phyloP scores from a whole-genome alignment of 306 rosid genomes.

The Mimosa bimucronata region DNA sequence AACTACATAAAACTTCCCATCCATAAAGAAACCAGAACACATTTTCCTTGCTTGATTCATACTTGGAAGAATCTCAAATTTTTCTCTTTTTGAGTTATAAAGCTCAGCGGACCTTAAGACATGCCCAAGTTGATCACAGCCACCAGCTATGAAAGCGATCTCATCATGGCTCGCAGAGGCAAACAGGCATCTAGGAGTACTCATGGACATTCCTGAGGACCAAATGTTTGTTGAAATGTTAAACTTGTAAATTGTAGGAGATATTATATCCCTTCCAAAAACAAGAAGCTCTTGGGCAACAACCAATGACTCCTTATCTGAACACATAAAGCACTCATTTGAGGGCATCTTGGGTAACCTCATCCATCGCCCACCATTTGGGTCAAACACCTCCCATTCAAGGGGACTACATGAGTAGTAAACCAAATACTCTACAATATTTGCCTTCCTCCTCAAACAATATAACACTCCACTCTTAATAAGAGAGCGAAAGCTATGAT shows the following conservation, averaged over 20 bases:
- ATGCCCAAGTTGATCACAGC: conserved; percentile 67
- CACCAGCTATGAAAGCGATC: conserved; percentile 80
- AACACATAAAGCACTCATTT: conserved; percentile 71
- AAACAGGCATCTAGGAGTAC: conserved; percentile 71
- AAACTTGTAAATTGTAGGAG: conserved; percentile 66
- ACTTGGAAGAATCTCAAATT: conserved; percentile 64
- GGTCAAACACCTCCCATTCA: conserved; percentile 86
- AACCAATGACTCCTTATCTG: conserved; percentile 77
- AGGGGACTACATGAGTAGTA: conserved; percentile 74
- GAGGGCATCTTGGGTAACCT: conserved; percentile 64
- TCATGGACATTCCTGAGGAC: conserved; percentile 69
- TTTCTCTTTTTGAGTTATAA: conserved; percentile 66
- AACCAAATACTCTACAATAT: conserved; percentile 73
- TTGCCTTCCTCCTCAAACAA: conserved; percentile 58
- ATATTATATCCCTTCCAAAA: conserved; percentile 67
- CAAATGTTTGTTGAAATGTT: conserved; percentile 67
- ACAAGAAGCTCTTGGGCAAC: conserved; percentile 88
- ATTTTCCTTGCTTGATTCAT: conserved; percentile 75
- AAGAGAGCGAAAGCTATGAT: conserved; percentile 59
- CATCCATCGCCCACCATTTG: conserved; percentile 62
- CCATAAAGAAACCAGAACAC: conserved; percentile 71
- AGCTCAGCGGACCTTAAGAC: conserved; percentile 68
- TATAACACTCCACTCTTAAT: conserved; percentile 62
- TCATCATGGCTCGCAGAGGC: conserved; percentile 76
- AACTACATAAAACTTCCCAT: conserved; percentile 66